These are phyloP conservation scores for Globisporangium spinosum DNA, from an alignment of 352 stramenopile genomes.

Conservation along the genomic window DNA sequence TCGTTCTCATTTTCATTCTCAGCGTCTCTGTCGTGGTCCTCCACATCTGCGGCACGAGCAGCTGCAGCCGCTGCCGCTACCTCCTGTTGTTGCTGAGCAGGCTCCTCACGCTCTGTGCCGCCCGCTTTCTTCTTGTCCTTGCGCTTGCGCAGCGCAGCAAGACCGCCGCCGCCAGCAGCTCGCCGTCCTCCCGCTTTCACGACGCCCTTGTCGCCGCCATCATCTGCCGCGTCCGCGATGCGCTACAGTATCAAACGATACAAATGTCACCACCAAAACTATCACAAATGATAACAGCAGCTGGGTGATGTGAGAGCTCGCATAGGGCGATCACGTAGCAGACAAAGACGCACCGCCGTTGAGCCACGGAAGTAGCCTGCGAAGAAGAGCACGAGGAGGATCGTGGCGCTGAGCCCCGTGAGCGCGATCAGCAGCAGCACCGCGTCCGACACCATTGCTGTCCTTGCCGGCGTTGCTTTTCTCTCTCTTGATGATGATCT, in stretches of 20 bases:
- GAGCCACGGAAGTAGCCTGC: conserved; percentile 53
- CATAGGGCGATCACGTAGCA: not conserved
- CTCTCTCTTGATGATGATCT: too few relatives aligned
- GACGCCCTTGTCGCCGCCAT: conserved; percentile 27
- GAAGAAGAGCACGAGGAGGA: conserved; percentile 58
- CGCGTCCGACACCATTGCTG: conserved; percentile 48
- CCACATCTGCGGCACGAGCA: conserved; percentile 11
- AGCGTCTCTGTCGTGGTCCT: conserved; percentile 19
- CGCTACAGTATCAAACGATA: conserved; percentile 4
- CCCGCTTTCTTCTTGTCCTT: conserved; percentile 57
- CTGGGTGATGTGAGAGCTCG: not conserved
- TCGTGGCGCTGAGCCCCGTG: conserved; percentile 41
- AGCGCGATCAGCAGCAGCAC: conserved; percentile 52
- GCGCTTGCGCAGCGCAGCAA: conserved; percentile 58
- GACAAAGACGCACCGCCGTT: conserved; percentile 29
- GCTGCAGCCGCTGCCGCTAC: conserved; percentile 6
- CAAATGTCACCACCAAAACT: not conserved
- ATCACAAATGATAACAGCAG: conserved; percentile 1
- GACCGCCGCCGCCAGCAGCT: conserved; percentile 27
- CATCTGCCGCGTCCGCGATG: conserved; percentile 27
- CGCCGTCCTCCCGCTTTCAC: conserved; percentile 37
- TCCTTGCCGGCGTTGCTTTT: too few relatives aligned
- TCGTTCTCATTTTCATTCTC: conserved; percentile 23
- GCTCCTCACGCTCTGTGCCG: conserved; percentile 20
- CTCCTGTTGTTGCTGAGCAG: conserved; percentile 13